phyloP scores from a whole-genome alignment of 1,284 basidiomycete genomes.

The Ceratobasidium papillatum region DNA sequence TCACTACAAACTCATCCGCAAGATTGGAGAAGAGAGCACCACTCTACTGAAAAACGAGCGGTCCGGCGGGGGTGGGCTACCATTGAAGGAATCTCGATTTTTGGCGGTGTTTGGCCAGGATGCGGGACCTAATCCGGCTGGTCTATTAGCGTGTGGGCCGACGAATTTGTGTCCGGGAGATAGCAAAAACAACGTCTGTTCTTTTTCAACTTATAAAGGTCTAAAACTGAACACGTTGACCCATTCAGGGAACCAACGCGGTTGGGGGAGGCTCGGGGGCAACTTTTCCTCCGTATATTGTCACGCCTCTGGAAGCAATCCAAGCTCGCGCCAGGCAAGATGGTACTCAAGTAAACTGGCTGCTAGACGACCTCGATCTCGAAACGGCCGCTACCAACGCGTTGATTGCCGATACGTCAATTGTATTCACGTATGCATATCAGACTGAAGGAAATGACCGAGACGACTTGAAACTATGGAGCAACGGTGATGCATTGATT shows the following conservation, averaged over 20 bases:
- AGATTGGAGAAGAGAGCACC: conserved; percentile 78
- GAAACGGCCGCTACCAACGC: conserved; percentile 48
- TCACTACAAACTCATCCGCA: conserved; percentile 66
- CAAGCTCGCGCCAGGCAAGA: conserved; percentile 54
- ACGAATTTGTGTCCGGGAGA: conserved; percentile 72
- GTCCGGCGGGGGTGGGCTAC: conserved; percentile 53
- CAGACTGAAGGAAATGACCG: conserved; percentile 52
- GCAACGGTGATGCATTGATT: conserved; percentile 56
- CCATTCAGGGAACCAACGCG: conserved; percentile 54
- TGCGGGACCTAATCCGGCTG: conserved; percentile 13
- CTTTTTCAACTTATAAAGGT: conserved; percentile 65
- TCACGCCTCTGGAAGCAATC: conserved; percentile 57
- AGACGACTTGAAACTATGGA: conserved; percentile 60
- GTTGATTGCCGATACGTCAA: conserved; percentile 50
- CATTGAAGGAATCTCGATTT: conserved; percentile 42
- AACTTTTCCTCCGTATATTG: conserved; percentile 58
- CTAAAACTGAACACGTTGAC: conserved; percentile 80
- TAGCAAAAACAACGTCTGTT: conserved; percentile 69
- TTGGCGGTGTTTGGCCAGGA: conserved; percentile 43
- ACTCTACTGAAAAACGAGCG: conserved; percentile 84
- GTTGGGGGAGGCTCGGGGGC: conserved; percentile 41
- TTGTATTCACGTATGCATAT: conserved; percentile 55
- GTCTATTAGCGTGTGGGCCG: conserved; percentile 71
- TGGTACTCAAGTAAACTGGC: conserved; percentile 53
- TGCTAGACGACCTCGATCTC: conserved; percentile 55